Conservation (phyloP, 2,329 filamentous ascomycete genomes). For the Calonectria leucothoes region DNA sequence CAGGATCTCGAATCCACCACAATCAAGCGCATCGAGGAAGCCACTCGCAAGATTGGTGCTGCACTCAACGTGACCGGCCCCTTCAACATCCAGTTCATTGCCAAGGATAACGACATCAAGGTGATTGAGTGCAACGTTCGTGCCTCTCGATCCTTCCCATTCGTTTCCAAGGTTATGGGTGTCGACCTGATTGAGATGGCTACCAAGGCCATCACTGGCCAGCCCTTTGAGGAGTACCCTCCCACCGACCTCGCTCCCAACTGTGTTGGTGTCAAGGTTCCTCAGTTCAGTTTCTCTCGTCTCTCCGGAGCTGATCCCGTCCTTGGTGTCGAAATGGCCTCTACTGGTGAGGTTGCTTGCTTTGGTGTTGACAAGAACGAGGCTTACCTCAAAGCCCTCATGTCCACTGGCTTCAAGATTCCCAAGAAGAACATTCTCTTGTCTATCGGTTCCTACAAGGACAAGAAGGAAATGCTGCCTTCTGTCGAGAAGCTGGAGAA, state of each 20-base stretch:
- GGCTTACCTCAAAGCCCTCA: constrained; percentile 94
- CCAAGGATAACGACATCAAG: constrained; percentile 99
- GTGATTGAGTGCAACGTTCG: constrained; percentile 99
- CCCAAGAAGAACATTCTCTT: constrained; percentile 95
- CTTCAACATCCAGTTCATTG: constrained; percentile 99
- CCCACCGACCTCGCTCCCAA: constrained; percentile 78
- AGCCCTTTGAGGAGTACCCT: constrained; percentile 86
- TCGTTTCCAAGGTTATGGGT: constrained; percentile 98
- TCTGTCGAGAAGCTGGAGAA: constrained; percentile 90
- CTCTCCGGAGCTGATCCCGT: constrained; percentile 96
- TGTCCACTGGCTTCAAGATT: constrained; percentile 96
- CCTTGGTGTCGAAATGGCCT: constrained; percentile 98
- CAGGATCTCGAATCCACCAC: constrained; percentile 93
- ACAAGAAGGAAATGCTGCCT: constrained; percentile 97
- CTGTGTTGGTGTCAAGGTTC: constrained; percentile 96
- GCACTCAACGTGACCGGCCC: constrained; percentile 96
- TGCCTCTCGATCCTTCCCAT: constrained; percentile 95
- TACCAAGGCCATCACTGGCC: constrained; percentile 93
- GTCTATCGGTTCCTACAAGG: constrained; percentile 97
- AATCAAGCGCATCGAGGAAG: constrained; percentile 90
- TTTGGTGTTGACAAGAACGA: constrained; percentile 98
- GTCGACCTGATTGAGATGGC: constrained; percentile 99
- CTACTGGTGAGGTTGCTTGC: constrained; percentile 96
- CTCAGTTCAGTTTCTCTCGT: constrained; percentile 98
- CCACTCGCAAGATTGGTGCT: constrained; percentile 92